Base-by-base conservation (phyloP, 495 filamentous ascomycete genomes). In the Aspergillus kassunensis region DNA sequence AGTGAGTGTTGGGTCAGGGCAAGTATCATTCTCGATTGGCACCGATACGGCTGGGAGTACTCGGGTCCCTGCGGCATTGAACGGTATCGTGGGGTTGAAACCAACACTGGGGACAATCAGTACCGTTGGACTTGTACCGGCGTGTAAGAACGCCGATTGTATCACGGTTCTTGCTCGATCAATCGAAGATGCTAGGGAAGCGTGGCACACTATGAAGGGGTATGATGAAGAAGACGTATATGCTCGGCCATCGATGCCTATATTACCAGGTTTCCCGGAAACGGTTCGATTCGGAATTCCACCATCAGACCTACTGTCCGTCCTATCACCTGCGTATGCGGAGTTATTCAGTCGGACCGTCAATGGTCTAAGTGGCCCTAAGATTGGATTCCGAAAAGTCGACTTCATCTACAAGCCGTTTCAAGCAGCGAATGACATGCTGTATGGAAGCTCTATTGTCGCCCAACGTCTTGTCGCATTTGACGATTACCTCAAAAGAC, bases 371-470 rank as follows among this genome's bases (percentile, higher is more conserved):
- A 16, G 34, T 3, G 16, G 3, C n/a, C 34, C 18, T 13, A 7
- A 6, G 18, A 18, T 6, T 4, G 16, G 34, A 16, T 37, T 34
- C 31, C 24, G 9, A 27, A 27, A 27, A 4, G 9, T 27, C n/a
- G n/a, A n/a, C n/a, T n/a, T n/a, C n/a, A n/a, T n/a, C 24, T 49
- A 49, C 34, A 21, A 33, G n/a, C 46, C 46, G 4, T 49, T 49
- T 34, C 46, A 49, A 27, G 12, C 33, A 7, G 46, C 46, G 11
- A 49, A 49, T 23, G 23, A 49, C 6, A 49, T 49, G 46, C 21
- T 49, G 9, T 49, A 49, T 24, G 46, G 46, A 8, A 49, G 46
- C 33, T 49, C 46, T 3, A 49, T 49, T 18, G 46, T 49, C 21
- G 46, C 46, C 8, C 46, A 49, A 15, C 46, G 46, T 0, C 33